Conservation (phyloP, 2,329 filamentous ascomycete species). For the Rachicladosporium sp. region DNA sequence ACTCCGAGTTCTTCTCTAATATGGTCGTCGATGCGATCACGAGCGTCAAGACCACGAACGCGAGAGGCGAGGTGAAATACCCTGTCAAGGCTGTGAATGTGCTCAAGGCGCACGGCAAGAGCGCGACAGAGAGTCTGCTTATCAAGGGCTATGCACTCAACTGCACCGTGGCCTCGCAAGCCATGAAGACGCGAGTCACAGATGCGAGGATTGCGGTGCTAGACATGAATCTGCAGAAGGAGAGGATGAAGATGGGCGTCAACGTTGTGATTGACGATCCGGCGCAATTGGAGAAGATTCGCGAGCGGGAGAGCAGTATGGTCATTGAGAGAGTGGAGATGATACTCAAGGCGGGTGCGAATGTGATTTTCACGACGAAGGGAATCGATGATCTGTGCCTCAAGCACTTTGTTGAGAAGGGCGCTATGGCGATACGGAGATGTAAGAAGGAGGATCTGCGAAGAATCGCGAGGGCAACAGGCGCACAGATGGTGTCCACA, state of each 20-base stretch:
- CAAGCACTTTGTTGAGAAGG: slow-evolving; percentile 88
- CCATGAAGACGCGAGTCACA: slow-evolving; percentile 83
- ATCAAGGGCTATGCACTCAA: slow-evolving; percentile 96
- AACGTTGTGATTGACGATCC: slow-evolving; percentile 98
- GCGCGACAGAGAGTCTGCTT: slow-evolving; percentile 71
- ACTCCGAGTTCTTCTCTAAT: slow-evolving; percentile 92
- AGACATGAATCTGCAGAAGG: slow-evolving; percentile 98
- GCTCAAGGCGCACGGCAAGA: slow-evolving; percentile 95
- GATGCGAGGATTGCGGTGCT: slow-evolving; percentile 95
- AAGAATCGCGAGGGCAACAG: slow-evolving; percentile 90
- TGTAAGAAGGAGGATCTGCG: slow-evolving; percentile 98
- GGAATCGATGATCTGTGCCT: slow-evolving; percentile 93
- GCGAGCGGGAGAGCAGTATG: slow-evolving; percentile 83
- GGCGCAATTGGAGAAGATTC: slow-evolving; percentile 92
- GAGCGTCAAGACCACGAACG: slow-evolving; percentile 86
- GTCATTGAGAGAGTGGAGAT: slow-evolving; percentile 89
- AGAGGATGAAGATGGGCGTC: slow-evolving; percentile 97
- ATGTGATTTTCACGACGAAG: slow-evolving; percentile 93
- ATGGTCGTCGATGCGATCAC: slow-evolving; percentile 96
- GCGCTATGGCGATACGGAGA: slow-evolving; percentile 86
- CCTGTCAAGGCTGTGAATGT: slow-evolving; percentile 99
- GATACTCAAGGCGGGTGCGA: slow-evolving; percentile 94
- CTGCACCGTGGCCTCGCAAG: slow-evolving; percentile 96
- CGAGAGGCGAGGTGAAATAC: slow-evolving; percentile 83
- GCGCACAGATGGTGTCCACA: slow-evolving; percentile 82